Conservation (phyloP, 139 green algal species). For the Chlamydomonas asymmetrica region DNA sequence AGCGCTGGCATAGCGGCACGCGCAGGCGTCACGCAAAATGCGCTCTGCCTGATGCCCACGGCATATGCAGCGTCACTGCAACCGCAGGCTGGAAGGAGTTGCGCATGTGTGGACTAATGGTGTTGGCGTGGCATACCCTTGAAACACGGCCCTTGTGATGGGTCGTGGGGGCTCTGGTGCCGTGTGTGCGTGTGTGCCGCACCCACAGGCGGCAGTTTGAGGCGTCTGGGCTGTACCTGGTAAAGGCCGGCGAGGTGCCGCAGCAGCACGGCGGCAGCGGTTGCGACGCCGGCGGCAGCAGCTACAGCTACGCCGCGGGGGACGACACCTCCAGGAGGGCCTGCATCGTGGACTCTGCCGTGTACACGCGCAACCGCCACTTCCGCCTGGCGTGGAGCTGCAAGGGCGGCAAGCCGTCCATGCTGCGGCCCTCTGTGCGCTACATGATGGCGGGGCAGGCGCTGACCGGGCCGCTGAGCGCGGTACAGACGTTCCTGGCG, state of each 20-base stretch:
- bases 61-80: neutral
- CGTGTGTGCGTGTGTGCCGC: neutral
- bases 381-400: slow-evolving; percentile 69
- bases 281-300: slow-evolving; percentile 7
- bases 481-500: slow-evolving; percentile 51
- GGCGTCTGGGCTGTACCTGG: slow-evolving; percentile 10
- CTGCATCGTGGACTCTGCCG: slow-evolving; percentile 69
- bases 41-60: neutral
- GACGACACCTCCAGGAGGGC: too few species aligned
- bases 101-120: neutral
- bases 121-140: neutral
- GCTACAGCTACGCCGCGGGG: slow-evolving; percentile 32
- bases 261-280: neutral
- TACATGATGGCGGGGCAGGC: slow-evolving; percentile 18
- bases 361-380: slow-evolving; percentile 81
- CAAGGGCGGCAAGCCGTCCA: slow-evolving; percentile 72
- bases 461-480: neutral
- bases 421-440: slow-evolving; percentile 55
- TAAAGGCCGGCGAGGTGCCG: slow-evolving; percentile 17
- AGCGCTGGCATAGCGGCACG: neutral
- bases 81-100: too few species aligned
- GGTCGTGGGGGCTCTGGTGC: slow-evolving; percentile 19
- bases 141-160: neutral
- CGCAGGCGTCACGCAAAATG: neutral
- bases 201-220: neutral